These are phyloP conservation scores for Aureobasidium vineae DNA, from an alignment of 2,329 filamentous ascomycete species.

Conservation along the genomic window DNA sequence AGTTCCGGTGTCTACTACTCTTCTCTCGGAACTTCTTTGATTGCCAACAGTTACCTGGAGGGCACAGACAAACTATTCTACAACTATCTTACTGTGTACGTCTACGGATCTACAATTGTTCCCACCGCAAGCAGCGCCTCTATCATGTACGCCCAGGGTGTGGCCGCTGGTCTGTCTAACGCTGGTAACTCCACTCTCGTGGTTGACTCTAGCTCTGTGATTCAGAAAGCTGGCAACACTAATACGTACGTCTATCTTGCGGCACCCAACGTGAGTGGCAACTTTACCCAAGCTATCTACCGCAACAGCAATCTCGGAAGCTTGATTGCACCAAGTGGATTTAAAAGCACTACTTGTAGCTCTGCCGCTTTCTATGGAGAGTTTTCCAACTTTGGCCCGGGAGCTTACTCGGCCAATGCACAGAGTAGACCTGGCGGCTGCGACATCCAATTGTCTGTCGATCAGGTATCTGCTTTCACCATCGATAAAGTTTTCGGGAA, in stretches of 20 bases:
- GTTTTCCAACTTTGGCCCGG: conserved; percentile 44
- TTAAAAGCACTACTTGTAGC: conserved; percentile 35
- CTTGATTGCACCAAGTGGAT: conserved; percentile 43
- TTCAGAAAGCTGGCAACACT: conserved; percentile 24
- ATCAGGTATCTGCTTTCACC: conserved; percentile 40
- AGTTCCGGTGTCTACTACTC: conserved; percentile 38
- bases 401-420: conserved; percentile 42
- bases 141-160: conserved; percentile 32
- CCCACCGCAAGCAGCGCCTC: conserved; percentile 40
- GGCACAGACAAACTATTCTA: conserved; percentile 47
- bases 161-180: conserved; percentile 23
- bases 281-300: conserved; percentile 45
- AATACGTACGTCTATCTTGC: conserved; percentile 44
- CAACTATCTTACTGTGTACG: conserved; percentile 44
- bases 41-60: conserved; percentile 49
- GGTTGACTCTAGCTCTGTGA: conserved; percentile 27
- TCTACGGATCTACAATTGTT: conserved; percentile 47
- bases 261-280: conserved; percentile 39
- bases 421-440: conserved; percentile 38
- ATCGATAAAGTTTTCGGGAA: conserved; percentile 41
- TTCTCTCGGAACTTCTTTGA: conserved; percentile 40
- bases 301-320: conserved; percentile 43
- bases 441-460: conserved; percentile 38
- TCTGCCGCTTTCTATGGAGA: conserved; percentile 43
- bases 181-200: conserved; percentile 27